These are phyloP conservation scores for Eurotiales sp. DNA, from an alignment of 2,329 filamentous ascomycete genomes.

Conservation along the genomic window DNA sequence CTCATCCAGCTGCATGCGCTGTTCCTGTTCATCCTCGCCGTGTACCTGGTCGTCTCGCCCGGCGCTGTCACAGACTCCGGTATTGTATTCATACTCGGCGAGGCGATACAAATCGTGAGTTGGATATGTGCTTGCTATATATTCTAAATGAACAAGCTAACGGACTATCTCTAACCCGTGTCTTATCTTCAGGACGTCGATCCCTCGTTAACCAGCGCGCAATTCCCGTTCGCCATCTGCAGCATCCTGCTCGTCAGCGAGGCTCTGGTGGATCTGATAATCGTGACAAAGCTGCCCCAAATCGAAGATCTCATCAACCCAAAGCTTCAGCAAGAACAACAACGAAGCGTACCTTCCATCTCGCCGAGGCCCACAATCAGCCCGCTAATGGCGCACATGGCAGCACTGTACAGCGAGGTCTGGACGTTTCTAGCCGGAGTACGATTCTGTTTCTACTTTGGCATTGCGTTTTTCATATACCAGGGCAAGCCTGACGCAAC, in stretches of 20 bases:
- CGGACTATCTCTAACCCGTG: conserved; percentile 12
- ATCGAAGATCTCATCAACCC: conserved; percentile 59
- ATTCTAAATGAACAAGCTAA: neutral
- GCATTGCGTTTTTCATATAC: conserved; percentile 37
- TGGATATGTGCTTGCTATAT: neutral
- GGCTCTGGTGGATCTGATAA: conserved; percentile 61
- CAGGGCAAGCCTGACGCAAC: conserved; percentile 24
- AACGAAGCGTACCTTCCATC: neutral
- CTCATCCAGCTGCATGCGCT: conserved; percentile 78
- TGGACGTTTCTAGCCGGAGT: conserved; percentile 33
- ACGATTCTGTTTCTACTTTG: conserved; percentile 35
- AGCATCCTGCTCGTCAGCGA: conserved; percentile 70
- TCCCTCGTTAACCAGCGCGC: conserved; percentile 63
- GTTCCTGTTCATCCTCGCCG: conserved; percentile 79
- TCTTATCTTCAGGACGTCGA: conserved; percentile 44
- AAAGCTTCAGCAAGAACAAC: neutral
- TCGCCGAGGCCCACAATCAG: conserved; percentile 39
- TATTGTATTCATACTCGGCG: conserved; percentile 74
- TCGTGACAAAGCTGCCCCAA: conserved; percentile 53
- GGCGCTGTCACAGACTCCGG: conserved; percentile 70
- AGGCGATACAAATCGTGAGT: conserved; percentile 74
- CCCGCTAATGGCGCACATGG: conserved; percentile 23
- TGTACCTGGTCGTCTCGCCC: conserved; percentile 76
- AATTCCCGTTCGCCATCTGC: conserved; percentile 62
- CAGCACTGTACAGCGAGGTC: conserved; percentile 36